Evolutionary conservation across 1,284 basidiomycete genomes (phyloP), one percentile per base, ranked within the genome.

Genomic region (Leccinum solheimii): DNA sequence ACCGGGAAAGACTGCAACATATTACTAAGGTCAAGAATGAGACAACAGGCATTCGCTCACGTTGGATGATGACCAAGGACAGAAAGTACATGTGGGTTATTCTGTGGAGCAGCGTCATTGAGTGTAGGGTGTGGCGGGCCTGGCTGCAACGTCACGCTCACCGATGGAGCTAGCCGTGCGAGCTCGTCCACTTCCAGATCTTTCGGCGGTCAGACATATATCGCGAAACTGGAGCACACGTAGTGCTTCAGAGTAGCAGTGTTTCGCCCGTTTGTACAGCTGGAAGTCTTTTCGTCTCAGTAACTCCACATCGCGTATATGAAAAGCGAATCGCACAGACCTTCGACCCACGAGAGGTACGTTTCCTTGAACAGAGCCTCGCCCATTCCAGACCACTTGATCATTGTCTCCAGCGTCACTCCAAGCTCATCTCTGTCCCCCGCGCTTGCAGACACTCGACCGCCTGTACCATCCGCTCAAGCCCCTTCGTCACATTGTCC

Each of bases 331-430:
- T 38, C 49, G 5, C 85, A 60, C 26, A 4, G 63, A 91, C 91
- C 86, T 71, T 91, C 85, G 10, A 92, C 86, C 87, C 87, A 90
- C 5, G 86, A 86, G 36, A 94, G 75, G 74, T 91, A 93, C 1
- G 88, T 79, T 26, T 87, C 77, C 26, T 82, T 69, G 75, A 94
- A 94, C 23, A 78, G 76, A 19, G 79, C 77, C 58, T 79, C 75
- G 4, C 75, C 69, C 71, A 94, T 74, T 1, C 89, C 89, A 5
- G 83, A 84, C 76, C 85, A 81, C 36, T 78, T 76, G 49, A 91
- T 78, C 88, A 94, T 91, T 69, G 91, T 88, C 59, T 87, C 83
- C 74, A 88, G 75, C 19, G 84, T 88, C 58, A 90, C 80, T 0
- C 89, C 90, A 36, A 83, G 73, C 68, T 83, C 66, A 38, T 68